Conservation (phyloP, 2,329 filamentous ascomycete genomes). For the Penicillium palitans region DNA sequence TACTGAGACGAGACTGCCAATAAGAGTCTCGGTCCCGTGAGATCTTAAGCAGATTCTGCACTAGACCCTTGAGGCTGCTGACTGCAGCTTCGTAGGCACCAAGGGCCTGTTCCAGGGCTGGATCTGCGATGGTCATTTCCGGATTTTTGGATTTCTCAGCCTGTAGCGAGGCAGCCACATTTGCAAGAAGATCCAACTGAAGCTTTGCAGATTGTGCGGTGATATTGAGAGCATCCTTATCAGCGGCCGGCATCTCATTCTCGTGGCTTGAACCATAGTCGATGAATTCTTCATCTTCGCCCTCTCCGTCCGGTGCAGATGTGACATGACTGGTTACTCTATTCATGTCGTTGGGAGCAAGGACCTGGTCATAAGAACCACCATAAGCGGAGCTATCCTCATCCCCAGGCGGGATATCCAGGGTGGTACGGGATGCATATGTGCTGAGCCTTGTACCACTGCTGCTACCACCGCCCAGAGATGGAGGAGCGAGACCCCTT, state of each 20-base stretch:
- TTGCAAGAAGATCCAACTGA: conserved; percentile 85
- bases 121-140: conserved; percentile 70
- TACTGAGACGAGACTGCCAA: conserved; percentile 93
- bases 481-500: conserved; percentile 40
- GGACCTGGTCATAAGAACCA: conserved; percentile 57
- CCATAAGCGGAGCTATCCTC: conserved; percentile 55
- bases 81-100: conserved; percentile 87
- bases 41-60: conserved; percentile 86
- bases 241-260: conserved; percentile 68
- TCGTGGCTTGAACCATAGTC: conserved; percentile 80
- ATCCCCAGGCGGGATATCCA: conserved; percentile 53
- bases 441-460: conserved; percentile 51
- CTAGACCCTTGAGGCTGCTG: conserved; percentile 77
- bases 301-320: conserved; percentile 59
- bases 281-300: conserved; percentile 72
- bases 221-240: conserved; percentile 94
- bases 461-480: conserved; percentile 38
- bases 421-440: conserved; percentile 48
- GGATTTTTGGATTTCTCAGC: conserved; percentile 70
- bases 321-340: conserved; percentile 52
- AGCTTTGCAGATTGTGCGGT: conserved; percentile 92
- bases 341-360: conserved; percentile 51
- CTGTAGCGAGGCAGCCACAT: conserved; percentile 80
- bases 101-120: conserved; percentile 73
- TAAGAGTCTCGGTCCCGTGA: conserved; percentile 91